Conservation (phyloP, 73 alveolate genomes). For the Symbiodinium pilosum region DNA sequence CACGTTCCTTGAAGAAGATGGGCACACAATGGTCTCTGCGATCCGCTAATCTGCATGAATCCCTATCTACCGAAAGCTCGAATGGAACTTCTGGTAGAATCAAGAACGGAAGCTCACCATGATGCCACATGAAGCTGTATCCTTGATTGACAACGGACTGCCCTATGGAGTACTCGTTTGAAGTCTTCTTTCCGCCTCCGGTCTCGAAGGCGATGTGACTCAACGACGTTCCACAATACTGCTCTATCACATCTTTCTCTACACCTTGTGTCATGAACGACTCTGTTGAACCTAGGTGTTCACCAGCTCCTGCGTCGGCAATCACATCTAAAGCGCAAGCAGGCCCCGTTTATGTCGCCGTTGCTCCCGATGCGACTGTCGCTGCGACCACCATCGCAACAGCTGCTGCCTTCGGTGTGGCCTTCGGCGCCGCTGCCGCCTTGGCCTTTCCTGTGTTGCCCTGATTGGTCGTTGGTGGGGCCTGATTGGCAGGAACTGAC, state of each 20-base stretch:
- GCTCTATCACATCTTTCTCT: background rate
- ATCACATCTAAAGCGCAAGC: background rate
- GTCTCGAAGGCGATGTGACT: background rate
- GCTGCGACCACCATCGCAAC: background rate
- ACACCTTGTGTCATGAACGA: background rate
- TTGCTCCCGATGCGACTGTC: background rate
- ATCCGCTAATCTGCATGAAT: background rate
- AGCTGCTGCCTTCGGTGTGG: background rate
- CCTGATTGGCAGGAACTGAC: background rate
- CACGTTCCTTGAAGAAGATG: background rate
- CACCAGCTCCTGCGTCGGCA: slow-evolving; percentile 38
- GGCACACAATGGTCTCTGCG: slow-evolving; percentile 21
- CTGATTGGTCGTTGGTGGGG: background rate
- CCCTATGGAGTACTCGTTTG: background rate
- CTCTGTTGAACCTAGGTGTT: background rate
- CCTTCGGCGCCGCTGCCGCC: background rate
- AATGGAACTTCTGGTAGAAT: background rate
- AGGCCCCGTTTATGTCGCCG: background rate
- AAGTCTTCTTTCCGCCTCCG: slow-evolving; percentile 9
- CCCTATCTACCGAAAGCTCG: background rate
- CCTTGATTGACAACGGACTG: background rate
- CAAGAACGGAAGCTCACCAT: background rate
- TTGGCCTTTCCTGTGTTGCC: background rate
- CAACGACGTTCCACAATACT: background rate
- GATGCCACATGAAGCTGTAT: background rate